Evolutionary conservation across 2,329 filamentous ascomycete genomes (phyloP), one percentile per base, ranked within the genome.

Genomic region (Aspergillus neotritici): DNA sequence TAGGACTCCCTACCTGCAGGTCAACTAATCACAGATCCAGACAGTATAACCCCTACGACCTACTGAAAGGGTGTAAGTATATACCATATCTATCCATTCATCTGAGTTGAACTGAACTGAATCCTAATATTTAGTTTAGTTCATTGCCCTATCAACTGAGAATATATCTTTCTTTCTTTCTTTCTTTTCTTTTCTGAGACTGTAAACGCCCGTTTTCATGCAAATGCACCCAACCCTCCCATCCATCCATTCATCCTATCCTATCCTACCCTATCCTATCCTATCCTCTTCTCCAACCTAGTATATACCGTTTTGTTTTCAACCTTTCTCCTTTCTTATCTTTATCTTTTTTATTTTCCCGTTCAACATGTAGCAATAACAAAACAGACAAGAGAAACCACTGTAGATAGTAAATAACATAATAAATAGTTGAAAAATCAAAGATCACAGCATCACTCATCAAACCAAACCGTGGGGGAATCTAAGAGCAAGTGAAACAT

Each of bases 391-490:
- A 32, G 38, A n/a, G n/a, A n/a, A n/a, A n/a, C n/a, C n/a, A n/a
- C n/a, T n/a, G n/a, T n/a, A n/a, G n/a, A n/a, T n/a, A n/a, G n/a
- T n/a, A n/a, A 31, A 34, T 28, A 40, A 25, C 17, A 43, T 11
- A 30, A 10, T n/a, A 37, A 25, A 29, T 25, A 12, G 25, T 29
- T 13, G n/a, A 21, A 33, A 9, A 30, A 42, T 30, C 42, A 45
- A 43, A 41, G 43, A 46, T 48, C 50, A 52, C 43, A 47, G 50
- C 50, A 54, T 55, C 49, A 54, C 47, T 51, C 54, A 53, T 56
- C 47, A 55, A 52, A 55, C 46, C 53, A 57, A 56, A 54, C 53
- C 49, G 46, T 53, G 52, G 52, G 55, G 54, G 53, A 51, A 56
- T 56, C 54, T 57, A 56, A 51, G 51, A 46, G 37, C 40, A 52